A percentile compares a stretch with the other conserved stretches of the same genome.
phyloP scores from a whole-genome alignment of 1,284 basidiomycete genomes.

The Boletellus deceptivus region DNA sequence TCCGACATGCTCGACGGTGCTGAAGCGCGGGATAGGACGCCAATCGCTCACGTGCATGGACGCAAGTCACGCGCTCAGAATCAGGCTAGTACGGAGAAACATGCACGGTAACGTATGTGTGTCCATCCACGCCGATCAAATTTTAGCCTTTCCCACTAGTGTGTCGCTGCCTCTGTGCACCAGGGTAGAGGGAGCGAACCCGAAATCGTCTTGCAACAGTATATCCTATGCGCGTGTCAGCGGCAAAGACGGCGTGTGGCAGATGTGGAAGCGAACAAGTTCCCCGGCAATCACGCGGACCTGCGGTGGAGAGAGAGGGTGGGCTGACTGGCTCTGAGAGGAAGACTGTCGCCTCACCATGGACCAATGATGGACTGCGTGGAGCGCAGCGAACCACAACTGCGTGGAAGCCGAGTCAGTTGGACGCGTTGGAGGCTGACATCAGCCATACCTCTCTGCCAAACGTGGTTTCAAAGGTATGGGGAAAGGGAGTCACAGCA shows the following conservation, averaged over 20 bases:
- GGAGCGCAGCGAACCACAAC: constrained; percentile 85
- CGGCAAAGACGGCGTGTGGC: constrained; percentile 6
- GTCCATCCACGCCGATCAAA: constrained; percentile 25
- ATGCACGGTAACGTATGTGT: constrained; percentile 9
- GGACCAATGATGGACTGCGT: constrained; percentile 84
- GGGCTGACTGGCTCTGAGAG: constrained; percentile 2
- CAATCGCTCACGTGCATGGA: constrained; percentile 22
- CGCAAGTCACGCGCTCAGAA: background rate
- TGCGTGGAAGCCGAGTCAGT: constrained; percentile 31
- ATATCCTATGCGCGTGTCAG: constrained; percentile 48
- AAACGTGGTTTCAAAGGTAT: constrained; percentile 73
- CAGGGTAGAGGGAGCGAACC: constrained; percentile 78
- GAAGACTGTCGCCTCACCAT: constrained; percentile 52
- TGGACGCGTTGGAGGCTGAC: background rate
- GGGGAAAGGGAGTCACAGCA: constrained; percentile 75
- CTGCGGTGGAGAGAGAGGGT: constrained; percentile 36
- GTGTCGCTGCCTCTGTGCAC: constrained; percentile 58
- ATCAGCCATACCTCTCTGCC: constrained; percentile 66
- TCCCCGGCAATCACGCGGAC: constrained; percentile 79
- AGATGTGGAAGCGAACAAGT: constrained; percentile 47
- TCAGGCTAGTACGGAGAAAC: constrained; percentile 1
- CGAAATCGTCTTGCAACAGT: constrained; percentile 67
- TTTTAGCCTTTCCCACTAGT: constrained; percentile 44
- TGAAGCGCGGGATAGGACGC: background rate
- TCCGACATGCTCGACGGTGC: constrained; percentile 39